phyloP scores from a whole-genome alignment of 192 early-diverging fungal species.

The Kappamyces sp. region DNA sequence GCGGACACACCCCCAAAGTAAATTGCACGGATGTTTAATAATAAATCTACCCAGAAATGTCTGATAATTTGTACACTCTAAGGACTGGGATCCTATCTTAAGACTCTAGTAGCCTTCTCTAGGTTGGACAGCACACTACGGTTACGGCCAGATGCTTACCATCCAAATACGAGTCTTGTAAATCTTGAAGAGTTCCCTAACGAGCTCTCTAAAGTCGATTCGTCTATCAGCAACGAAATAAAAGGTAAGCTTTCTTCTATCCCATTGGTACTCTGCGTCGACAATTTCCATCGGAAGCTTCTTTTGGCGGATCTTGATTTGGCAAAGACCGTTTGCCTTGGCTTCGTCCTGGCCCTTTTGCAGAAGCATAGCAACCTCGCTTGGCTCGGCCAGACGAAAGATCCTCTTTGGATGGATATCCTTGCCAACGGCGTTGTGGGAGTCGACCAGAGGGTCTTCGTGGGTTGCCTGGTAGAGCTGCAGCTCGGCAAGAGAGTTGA shows the following conservation, averaged over 20 bases:
- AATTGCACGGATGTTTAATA: too few relatives aligned
- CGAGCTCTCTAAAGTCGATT: conserved; percentile 94
- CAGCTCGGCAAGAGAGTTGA: conserved; percentile 43
- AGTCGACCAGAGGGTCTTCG: conserved; percentile 41
- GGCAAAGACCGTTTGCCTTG: conserved; percentile 80
- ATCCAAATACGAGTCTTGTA: conserved; percentile 99
- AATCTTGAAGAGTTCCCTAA: conserved; percentile 91
- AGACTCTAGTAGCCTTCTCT: neutral
- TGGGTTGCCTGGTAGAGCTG: conserved; percentile 47
- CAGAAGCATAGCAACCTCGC: conserved; percentile 74
- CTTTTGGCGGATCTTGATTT: conserved; percentile 81
- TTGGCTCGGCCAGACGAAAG: conserved; percentile 69
- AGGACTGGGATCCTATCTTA: too few relatives aligned
- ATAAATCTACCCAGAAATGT: too few relatives aligned
- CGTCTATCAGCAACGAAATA: conserved; percentile 91
- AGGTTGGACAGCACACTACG: conserved; percentile 19
- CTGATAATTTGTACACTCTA: too few relatives aligned
- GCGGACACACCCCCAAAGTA: too few relatives aligned
- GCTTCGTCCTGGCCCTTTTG: conserved; percentile 84
- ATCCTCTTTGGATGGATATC: conserved; percentile 90
- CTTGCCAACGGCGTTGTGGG: conserved; percentile 42
- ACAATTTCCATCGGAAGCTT: conserved; percentile 93
- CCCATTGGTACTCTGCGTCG: conserved; percentile 98
- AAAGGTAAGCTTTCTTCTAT: conserved; percentile 93
- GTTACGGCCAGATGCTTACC: conserved; percentile 43